Evolutionary conservation across 2,329 filamentous ascomycete species (phyloP).

Genomic region (Trichoderma gracile): DNA sequence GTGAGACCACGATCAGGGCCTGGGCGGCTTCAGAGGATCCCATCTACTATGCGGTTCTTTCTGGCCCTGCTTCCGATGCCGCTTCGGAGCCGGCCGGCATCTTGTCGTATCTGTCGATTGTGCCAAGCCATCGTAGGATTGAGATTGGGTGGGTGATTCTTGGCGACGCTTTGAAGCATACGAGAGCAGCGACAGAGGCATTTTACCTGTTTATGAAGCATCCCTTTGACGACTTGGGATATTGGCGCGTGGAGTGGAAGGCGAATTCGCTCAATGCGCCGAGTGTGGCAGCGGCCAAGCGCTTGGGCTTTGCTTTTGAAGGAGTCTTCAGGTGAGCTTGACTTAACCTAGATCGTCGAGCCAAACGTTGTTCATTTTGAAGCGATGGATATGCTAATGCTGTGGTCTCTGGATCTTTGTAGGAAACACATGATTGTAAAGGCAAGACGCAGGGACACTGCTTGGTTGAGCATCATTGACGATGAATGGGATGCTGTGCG

Average conservation of each 20-base stretch:
- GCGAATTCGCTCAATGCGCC: constrained; percentile 57
- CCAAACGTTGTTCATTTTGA: neutral
- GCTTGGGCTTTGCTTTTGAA: constrained; percentile 61
- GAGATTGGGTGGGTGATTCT: constrained; percentile 61
- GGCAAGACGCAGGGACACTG: constrained; percentile 58
- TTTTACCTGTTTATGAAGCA: constrained; percentile 57
- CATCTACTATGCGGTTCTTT: constrained; percentile 49
- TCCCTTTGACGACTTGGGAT: constrained; percentile 54
- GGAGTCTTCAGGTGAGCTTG: constrained; percentile 54
- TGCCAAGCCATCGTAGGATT: constrained; percentile 49
- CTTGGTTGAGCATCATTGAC: constrained; percentile 60
- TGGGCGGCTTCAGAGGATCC: constrained; percentile 39
- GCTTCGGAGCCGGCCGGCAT: constrained; percentile 44
- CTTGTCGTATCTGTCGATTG: constrained; percentile 49
- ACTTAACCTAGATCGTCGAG: neutral
- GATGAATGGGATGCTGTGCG: constrained; percentile 57
- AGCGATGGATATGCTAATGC: neutral
- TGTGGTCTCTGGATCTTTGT: neutral
- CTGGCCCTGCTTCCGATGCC: constrained; percentile 31
- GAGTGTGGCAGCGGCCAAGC: constrained; percentile 54
- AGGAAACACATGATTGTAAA: constrained; percentile 61
- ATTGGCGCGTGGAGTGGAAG: constrained; percentile 65
- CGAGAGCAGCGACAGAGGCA: constrained; percentile 57
- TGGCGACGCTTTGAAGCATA: constrained; percentile 52
- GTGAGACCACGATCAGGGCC: constrained; percentile 27